These are phyloP conservation scores for Mrakia blollopis DNA, from an alignment of 768 basidiomycete species.

Conservation along the genomic window DNA sequence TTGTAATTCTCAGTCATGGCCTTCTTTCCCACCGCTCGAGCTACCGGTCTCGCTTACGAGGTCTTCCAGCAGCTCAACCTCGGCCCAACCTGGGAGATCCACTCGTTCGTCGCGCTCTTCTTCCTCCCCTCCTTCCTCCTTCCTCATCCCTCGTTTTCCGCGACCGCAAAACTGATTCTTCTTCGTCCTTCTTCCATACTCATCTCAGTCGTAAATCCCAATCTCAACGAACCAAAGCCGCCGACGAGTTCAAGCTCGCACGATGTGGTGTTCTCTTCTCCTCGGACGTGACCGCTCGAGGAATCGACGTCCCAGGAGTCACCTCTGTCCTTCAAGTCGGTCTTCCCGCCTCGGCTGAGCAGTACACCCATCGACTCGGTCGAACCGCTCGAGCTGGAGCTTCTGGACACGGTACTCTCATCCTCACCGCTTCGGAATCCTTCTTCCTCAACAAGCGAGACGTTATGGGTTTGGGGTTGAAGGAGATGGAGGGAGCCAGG, in stretches of 20 bases:
- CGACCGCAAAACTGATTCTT: not conserved
- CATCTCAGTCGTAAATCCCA: constrained; percentile 50
- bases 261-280: constrained; percentile 43
- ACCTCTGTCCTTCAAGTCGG: constrained; percentile 57
- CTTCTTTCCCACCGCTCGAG: constrained; percentile 65
- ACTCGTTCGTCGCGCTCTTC: constrained; percentile 44
- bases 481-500: constrained; percentile 38
- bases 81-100: constrained; percentile 52
- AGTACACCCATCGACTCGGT: constrained; percentile 49
- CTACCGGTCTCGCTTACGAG: constrained; percentile 49
- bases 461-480: constrained; percentile 49
- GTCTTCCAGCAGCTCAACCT: constrained; percentile 37
- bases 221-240: constrained; percentile 50
- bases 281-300: constrained; percentile 52
- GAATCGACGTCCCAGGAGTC: constrained; percentile 61
- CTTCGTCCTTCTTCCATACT: no score
- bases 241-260: constrained; percentile 43
- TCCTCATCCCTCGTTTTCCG: not conserved
- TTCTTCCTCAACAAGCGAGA: constrained; percentile 50
- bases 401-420: constrained; percentile 52
- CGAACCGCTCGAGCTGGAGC: constrained; percentile 50
- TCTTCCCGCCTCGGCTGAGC: constrained; percentile 44
- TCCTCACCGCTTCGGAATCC: constrained; percentile 54
- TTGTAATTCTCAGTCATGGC: constrained; percentile 47
- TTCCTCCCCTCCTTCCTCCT: no score